These are phyloP conservation scores for Kodamaea leandrae DNA, from an alignment of 805 yeast species.

Conservation along the genomic window DNA sequence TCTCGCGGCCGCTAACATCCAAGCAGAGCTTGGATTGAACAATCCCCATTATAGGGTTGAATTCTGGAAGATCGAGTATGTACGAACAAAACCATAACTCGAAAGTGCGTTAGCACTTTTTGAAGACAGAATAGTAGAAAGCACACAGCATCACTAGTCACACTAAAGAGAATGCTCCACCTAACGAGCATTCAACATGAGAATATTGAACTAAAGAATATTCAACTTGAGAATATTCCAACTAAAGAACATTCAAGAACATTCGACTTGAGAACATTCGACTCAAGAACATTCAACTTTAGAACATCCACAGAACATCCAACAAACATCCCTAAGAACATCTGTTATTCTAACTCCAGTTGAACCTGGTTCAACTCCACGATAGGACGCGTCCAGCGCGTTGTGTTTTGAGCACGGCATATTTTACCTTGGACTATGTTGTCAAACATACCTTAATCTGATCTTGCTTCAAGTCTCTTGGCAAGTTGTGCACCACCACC, in stretches of 20 bases:
- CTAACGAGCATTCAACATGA: too few relatives aligned
- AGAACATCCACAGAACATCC: background rate
- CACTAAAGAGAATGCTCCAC: too few relatives aligned
- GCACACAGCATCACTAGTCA: too few relatives aligned
- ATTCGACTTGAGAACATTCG: too few relatives aligned
- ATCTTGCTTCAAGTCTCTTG: slow-evolving; percentile 80
- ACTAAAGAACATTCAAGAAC: too few relatives aligned
- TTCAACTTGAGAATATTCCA: too few relatives aligned
- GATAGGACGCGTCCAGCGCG: slow-evolving; percentile 3
- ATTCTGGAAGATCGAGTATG: background rate
- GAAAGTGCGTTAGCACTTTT: too few relatives aligned
- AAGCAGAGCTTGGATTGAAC: too few relatives aligned
- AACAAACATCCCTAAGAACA: background rate
- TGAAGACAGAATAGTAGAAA: background rate
- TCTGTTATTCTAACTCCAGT: too few relatives aligned
- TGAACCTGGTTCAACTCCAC: background rate
- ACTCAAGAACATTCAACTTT: too few relatives aligned
- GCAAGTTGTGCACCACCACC: slow-evolving; percentile 79
- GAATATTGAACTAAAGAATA: too few relatives aligned
- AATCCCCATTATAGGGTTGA: background rate
- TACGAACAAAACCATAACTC: too few relatives aligned
- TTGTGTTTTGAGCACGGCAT: background rate
- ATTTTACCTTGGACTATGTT: background rate
- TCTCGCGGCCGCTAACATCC: slow-evolving; percentile 1
- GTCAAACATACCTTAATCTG: slow-evolving; percentile 77